Conservation (phyloP, 192 early-diverging fungal species). For the Phlyctochytrium arcticum region DNA sequence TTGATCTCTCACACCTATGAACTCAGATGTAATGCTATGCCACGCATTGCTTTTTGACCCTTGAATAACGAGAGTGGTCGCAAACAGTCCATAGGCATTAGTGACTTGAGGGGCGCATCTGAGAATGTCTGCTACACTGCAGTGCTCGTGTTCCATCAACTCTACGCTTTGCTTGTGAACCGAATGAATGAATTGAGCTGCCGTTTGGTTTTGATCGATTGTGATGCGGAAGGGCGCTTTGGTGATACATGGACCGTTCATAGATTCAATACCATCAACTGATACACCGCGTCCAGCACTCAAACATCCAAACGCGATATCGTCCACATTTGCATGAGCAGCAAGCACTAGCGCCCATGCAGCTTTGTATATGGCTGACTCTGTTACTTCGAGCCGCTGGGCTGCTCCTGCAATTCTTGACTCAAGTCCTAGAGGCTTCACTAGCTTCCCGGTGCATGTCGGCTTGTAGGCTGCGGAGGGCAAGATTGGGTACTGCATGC, state of each 20-base stretch:
- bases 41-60: too few relatives aligned
- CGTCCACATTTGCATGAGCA: constrained; percentile 2
- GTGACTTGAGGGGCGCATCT: neutral
- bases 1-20: neutral
- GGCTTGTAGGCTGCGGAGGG: neutral
- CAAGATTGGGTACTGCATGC: neutral
- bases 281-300: constrained; percentile 21
- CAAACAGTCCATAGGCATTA: neutral
- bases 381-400: constrained; percentile 12
- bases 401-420: neutral
- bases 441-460: neutral
- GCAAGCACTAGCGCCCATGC: constrained; percentile 31
- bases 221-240: constrained; percentile 3
- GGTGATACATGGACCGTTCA: constrained; percentile 17
- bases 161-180: neutral
- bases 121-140: constrained; percentile 1
- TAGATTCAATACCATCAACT: constrained; percentile 17
- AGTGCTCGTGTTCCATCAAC: constrained; percentile 1
- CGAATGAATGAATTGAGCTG: neutral
- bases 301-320: constrained; percentile 26
- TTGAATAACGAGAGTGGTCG: constrained; percentile 6
- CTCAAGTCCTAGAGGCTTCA: neutral
- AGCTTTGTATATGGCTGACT: constrained; percentile 9
- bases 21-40: too few relatives aligned
- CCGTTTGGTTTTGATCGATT: neutral